Percentiles rank a stretch among this genome's conserved stretches.
phyloP scores from a whole-genome alignment of 495 filamentous ascomycete species.

The Aspergillus coremiiformis region DNA sequence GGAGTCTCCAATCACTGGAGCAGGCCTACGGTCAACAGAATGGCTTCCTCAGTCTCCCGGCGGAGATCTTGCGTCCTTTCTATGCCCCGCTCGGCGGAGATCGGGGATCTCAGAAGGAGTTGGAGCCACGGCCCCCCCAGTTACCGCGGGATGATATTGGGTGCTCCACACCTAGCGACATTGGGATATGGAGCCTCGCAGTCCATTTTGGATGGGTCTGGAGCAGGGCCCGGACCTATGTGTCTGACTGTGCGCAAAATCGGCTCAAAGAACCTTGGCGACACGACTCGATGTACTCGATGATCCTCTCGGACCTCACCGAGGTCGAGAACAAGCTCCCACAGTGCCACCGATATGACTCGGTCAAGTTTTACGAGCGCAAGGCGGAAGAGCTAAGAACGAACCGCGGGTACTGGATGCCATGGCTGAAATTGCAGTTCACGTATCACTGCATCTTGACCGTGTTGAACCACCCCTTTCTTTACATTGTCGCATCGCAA shows the following conservation, averaged over 20 bases:
- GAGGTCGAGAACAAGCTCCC: slow-evolving; percentile 40
- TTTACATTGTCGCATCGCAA: slow-evolving; percentile 42
- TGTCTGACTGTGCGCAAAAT: slow-evolving; percentile 35
- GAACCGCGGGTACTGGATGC: slow-evolving; percentile 35
- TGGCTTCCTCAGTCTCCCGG: slow-evolving; percentile 30
- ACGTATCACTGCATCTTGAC: slow-evolving; percentile 41
- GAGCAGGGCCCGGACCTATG: slow-evolving; percentile 35
- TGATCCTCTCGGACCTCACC: slow-evolving; percentile 37
- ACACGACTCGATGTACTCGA: slow-evolving; percentile 40
- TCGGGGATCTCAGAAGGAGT: slow-evolving; percentile 5
- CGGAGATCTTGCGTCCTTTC: slow-evolving; percentile 27
- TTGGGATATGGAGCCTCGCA: slow-evolving; percentile 38
- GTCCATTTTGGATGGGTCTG: slow-evolving; percentile 41
- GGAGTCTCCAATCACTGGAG: slow-evolving; percentile 38
- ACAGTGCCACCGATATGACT: slow-evolving; percentile 40
- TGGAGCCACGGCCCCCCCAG: slow-evolving; percentile 23
- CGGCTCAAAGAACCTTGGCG: slow-evolving; percentile 40
- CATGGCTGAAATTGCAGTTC: slow-evolving; percentile 42
- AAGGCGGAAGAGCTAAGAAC: slow-evolving; percentile 27
- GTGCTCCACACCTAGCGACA: slow-evolving; percentile 22
- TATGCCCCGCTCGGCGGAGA: slow-evolving; percentile 21
- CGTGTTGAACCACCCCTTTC: slow-evolving; percentile 40
- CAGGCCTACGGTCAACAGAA: slow-evolving; percentile 37
- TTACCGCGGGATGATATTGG: slow-evolving; percentile 32
- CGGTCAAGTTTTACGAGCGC: slow-evolving; percentile 40